A percentile compares a stretch with the other conserved stretches of the same genome.
phyloP scores from a whole-genome alignment of 129 eudicot species.

The Pittosporum tobira region DNA sequence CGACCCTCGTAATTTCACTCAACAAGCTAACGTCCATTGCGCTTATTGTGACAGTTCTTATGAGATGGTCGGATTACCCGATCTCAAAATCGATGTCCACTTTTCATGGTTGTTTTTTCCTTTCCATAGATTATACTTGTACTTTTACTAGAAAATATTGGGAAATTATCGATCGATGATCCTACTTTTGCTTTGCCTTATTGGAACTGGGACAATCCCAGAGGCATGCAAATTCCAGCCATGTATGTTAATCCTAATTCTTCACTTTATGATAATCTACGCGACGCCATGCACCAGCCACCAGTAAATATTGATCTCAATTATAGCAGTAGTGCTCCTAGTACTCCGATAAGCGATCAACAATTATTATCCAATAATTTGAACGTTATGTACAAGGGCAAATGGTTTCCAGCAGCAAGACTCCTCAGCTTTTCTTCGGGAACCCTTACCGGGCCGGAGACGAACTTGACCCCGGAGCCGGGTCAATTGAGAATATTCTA shows the following conservation, averaged over 20 bases:
- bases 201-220: conserved; percentile 42
- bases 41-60: conserved; percentile 40
- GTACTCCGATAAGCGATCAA: background rate
- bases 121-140: conserved; percentile 43
- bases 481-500: background rate
- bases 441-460: conserved; percentile 4
- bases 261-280: conserved; percentile 10
- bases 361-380: background rate
- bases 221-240: conserved; percentile 23
- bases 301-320: conserved; percentile 8
- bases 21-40: conserved; percentile 43
- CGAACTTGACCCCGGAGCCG: background rate
- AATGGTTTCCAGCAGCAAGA: background rate
- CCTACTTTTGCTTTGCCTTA: conserved; percentile 33
- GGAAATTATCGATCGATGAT: conserved; percentile 31
- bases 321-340: background rate
- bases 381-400: background rate
- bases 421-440: background rate
- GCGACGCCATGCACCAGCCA: conserved; percentile 5
- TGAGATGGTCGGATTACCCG: conserved; percentile 21
- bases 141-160: conserved; percentile 35
- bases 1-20: conserved; percentile 33
- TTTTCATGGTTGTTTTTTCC: conserved; percentile 50
- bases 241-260: conserved; percentile 1
- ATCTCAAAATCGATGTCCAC: conserved; percentile 30